Base-by-base conservation (phyloP, 768 basidiomycete species). In the Auriculariales sp. region DNA sequence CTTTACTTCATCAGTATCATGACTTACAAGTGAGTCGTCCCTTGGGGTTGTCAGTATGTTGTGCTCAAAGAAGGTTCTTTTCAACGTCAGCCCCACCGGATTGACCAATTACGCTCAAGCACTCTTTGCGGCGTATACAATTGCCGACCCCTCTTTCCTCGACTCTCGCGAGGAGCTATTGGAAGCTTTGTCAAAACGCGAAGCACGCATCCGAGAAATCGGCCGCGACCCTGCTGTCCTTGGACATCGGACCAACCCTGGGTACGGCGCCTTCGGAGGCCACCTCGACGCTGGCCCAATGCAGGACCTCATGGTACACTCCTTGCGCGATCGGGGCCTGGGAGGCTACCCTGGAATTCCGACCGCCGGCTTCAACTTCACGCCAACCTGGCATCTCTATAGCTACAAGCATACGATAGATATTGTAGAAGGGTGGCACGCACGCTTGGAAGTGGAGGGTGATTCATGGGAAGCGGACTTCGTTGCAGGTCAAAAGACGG, bases 1-100 rank as follows among this genome's bases (percentile, higher is more conserved):
- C 69, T 79, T 19, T 67, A 73, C 3, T 77, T 80, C 58, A 62
- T 78, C 51, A 75, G 77, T 1, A 64, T 78, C 2, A 75, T 75
- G 1, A 64, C 5, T 57, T 65, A 46, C 68, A 73, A 29, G 61
- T 67, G 6, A 75, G 73, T 59, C 71, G 69, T 46, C 71, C 73
- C 2, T 69, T 68, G 11, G 71, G 74, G 55, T 55, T 63, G n/a
- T n/a, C n/a, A n/a, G n/a, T n/a, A n/a, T n/a, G n/a, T n/a, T n/a
- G n/a, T n/a, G n/a, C n/a, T n/a, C n/a, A n/a, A n/a, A n/a, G n/a
- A n/a, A n/a, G n/a, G n/a, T n/a, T n/a, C n/a, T n/a, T n/a, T n/a
- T n/a, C n/a, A n/a, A n/a, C n/a, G n/a, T n/a, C n/a, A n/a, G n/a
- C 22, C 39, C 39, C 6, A 44, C 39, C 12, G 39, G 39, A 19